Evolutionary conservation across 179 eudicot genomes (phyloP), one percentile per base, ranked within the genome.

Genomic region (Spergularia azorica): DNA sequence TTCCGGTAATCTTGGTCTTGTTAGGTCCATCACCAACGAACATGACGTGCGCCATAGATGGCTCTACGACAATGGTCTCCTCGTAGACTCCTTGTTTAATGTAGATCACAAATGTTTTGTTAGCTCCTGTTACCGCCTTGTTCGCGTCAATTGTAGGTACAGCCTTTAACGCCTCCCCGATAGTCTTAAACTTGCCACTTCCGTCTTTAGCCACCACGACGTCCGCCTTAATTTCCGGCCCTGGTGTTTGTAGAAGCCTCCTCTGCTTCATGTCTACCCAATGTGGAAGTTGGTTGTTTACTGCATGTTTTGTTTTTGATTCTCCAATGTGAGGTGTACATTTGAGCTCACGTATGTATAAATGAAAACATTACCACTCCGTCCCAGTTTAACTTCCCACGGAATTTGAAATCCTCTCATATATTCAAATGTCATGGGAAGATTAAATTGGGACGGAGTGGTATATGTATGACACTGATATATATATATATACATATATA

Each of bases 161-260:
- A 7, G 66, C 66, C 0, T 57, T 17, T 6, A 90, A 14, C 5
- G 95, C 95, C 3, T 87, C 91, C 0, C 9, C 75, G 54, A 90
- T 85, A 32, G 86, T 89, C 82, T 80, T 86, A 70, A 65, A 87
- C 5, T 82, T 48, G 2, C 95, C 91, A 1, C 81, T 71, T 10
- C 95, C 95, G 41, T 86, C 88, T 57, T 83, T 72, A 21, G 92
- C 86, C 16, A 91, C 95, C 0, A 79, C 73, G 0, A 77, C 87
- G 55, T 89, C 83, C 11, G 91, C 84, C 46, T 79, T 82, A 39
- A 87, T 67, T 9, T 77, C 69, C 0, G 89, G 87, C 0, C 73
- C 51, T 0, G 75, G 18, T 4, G 75, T 77, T 43, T 59, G 61
- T 20, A 88, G 71, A 11, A 90, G 81, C 32, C 41, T 67, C 54